Percentiles rank a stretch among this genome's conserved stretches.
phyloP scores from a whole-genome alignment of 495 filamentous ascomycete genomes.

The Pseudotulostoma volvatum region DNA sequence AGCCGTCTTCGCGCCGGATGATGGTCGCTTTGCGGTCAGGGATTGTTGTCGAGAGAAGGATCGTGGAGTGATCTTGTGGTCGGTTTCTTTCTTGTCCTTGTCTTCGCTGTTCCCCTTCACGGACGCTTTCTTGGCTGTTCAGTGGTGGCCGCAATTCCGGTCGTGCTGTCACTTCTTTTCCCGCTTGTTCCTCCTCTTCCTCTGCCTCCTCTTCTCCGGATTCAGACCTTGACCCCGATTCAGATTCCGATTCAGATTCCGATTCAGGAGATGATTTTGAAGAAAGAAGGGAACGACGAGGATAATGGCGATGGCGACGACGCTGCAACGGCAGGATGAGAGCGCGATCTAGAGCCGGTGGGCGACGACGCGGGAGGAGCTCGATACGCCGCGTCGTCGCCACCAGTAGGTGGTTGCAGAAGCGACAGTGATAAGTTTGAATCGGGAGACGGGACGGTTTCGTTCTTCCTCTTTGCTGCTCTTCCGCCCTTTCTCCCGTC shows the following conservation, averaged over 20 bases:
- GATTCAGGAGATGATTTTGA: not conserved
- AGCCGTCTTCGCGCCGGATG: constrained; percentile 48
- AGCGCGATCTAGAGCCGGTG: not conserved
- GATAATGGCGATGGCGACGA: constrained; percentile 17
- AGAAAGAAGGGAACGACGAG: not conserved
- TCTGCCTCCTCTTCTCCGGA: not conserved
- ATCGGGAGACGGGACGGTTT: constrained; percentile 27
- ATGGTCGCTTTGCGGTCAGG: constrained; percentile 36
- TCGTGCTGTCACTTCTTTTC: not conserved
- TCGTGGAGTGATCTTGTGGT: constrained; percentile 24
- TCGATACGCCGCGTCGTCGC: constrained; percentile 42
- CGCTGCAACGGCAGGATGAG: constrained; percentile 8
- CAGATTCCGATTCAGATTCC: not conserved
- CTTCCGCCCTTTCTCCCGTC: too few relatives aligned
- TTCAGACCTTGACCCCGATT: not conserved
- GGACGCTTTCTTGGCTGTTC: constrained; percentile 6
- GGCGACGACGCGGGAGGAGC: constrained; percentile 34
- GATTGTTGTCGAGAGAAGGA: constrained; percentile 31
- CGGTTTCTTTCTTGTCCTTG: not conserved
- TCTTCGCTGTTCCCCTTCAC: not conserved
- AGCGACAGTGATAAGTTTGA: constrained; percentile 54
- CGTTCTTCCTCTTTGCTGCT: too few relatives aligned
- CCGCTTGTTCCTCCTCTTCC: not conserved
- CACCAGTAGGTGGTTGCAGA: constrained; percentile 56
- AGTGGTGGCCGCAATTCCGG: not conserved